Evolutionary conservation across 208 protist species (phyloP), one percentile per base, ranked within the genome.

Genomic region (Lotmaria passim): DNA sequence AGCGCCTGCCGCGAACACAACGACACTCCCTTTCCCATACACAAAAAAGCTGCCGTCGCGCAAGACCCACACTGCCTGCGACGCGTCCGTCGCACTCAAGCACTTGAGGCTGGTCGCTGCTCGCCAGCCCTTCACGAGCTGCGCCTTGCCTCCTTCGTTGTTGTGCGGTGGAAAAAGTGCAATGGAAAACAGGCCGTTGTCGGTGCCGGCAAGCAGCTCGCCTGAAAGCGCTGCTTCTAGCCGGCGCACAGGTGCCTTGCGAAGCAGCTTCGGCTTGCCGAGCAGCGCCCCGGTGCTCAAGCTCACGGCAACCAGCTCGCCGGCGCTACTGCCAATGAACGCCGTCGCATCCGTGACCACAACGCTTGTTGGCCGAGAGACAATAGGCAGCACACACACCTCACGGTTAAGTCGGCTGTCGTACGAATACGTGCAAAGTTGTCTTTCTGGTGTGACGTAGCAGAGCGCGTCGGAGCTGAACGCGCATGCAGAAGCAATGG

Each of bases 21-120:
- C 53, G 11, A 68, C 28, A 34, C 21, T 41, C 15, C 44, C 26
- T 31, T 50, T 50, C 7, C 48, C 24, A 31, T 56, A 68, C 5
- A 66, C 36, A 21, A 63, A 15, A 19, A 75, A 55, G 30, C 69
- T 62, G 19, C 69, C 69, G 47, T 75, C 69, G 15, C 60, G 69
- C 23, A 62, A 39, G 0, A 75, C 60, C 58, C 69, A 75, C 12
- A 56, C 48, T 28, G 47, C 58, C 28, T 36, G 46, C 3, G 69
- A 33, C 6, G 38, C 58, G 17, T 31, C 52, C 10, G 34, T 38
- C 14, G 56, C 31, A 46, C 50, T 53, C 34, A 75, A 31, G 34
- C 69, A 75, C 34, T 28, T 60, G 39, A 75, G 69, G 15, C 38
- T 67, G 0, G 52, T 15, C 26, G 69, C 7, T 24, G 31, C 30